A percentile compares a stretch with the other conserved stretches of the same genome.
phyloP scores from a whole-genome alignment of 345 rosid genomes.

The Murraya paniculata region DNA sequence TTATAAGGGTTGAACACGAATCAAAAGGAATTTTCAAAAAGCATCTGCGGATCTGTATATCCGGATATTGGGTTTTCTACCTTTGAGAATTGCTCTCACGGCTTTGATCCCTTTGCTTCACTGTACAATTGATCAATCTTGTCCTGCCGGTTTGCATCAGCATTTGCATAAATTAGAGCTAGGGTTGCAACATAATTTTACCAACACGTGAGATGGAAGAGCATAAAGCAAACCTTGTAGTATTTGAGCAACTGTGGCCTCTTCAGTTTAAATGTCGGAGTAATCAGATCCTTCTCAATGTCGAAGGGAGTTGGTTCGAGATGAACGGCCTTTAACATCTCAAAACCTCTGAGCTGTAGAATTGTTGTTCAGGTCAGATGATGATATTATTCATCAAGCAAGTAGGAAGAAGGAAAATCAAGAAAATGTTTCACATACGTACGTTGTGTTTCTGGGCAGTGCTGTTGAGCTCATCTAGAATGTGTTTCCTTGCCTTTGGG shows the following conservation, averaged over 20 bases:
- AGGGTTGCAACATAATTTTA: not conserved
- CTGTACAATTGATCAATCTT: conserved; percentile 60
- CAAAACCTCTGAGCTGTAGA: conserved; percentile 85
- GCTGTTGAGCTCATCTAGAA: conserved; percentile 78
- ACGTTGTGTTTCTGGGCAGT: conserved; percentile 64
- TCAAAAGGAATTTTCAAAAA: not conserved
- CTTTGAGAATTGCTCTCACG: conserved; percentile 24
- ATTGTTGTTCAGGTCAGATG: conserved; percentile 12
- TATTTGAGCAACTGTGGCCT: conserved; percentile 83
- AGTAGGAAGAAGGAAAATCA: not conserved
- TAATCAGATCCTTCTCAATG: conserved; percentile 79
- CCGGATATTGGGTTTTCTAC: not conserved
- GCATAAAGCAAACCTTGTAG: conserved; percentile 55
- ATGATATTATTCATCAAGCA: not conserved
- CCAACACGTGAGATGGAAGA: not conserved
- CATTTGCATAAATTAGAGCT: not conserved
- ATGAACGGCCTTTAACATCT: conserved; percentile 78
- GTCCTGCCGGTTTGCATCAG: conserved; percentile 34
- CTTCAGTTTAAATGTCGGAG: conserved; percentile 88
- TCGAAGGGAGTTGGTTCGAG: conserved; percentile 79
- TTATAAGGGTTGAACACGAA: not conserved
- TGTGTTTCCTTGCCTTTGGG: conserved; percentile 60
- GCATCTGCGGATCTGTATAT: not conserved
- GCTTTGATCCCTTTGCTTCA: conserved; percentile 64
- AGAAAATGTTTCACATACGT: conserved; percentile 38